Evolutionary conservation across 768 basidiomycete species (phyloP).

Genomic region (Dioszegia crocea): DNA sequence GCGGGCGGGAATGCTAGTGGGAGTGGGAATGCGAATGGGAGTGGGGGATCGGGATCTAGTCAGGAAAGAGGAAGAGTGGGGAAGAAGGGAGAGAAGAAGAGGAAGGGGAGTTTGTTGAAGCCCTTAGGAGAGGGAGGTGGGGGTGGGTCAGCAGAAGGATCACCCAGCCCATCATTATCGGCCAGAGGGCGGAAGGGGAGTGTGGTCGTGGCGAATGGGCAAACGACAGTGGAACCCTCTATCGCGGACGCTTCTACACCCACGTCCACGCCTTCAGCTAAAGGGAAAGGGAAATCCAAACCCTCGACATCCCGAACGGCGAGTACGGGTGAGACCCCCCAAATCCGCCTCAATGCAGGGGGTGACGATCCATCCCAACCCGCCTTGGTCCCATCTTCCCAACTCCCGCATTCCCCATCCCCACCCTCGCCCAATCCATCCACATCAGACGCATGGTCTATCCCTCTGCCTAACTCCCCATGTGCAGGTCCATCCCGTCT

Average conservation of each 20-base stretch:
- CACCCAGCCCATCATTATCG: background rate
- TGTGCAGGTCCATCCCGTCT: conserved; percentile 26
- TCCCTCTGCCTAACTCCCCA: conserved; percentile 31
- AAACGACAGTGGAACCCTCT: background rate
- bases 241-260: background rate
- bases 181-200: background rate
- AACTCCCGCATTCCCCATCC: background rate
- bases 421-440: background rate
- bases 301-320: background rate
- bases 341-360: background rate
- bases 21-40: conserved; percentile 8
- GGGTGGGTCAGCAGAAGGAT: conserved; percentile 1
- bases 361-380: background rate
- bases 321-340: background rate
- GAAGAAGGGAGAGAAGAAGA: conserved; percentile 17
- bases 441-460: conserved; percentile 14
- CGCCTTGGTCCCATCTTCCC: background rate
- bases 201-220: background rate
- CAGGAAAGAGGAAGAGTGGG: conserved; percentile 7
- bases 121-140: background rate
- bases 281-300: conserved; percentile 3
- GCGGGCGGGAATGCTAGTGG: background rate
- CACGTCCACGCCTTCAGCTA: background rate
- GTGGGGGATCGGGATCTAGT: background rate
- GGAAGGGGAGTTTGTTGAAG: conserved; percentile 9